Evolutionary conservation across 108 stramenopile genomes (phyloP).

Genomic region (Discostella pseudostelligera): DNA sequence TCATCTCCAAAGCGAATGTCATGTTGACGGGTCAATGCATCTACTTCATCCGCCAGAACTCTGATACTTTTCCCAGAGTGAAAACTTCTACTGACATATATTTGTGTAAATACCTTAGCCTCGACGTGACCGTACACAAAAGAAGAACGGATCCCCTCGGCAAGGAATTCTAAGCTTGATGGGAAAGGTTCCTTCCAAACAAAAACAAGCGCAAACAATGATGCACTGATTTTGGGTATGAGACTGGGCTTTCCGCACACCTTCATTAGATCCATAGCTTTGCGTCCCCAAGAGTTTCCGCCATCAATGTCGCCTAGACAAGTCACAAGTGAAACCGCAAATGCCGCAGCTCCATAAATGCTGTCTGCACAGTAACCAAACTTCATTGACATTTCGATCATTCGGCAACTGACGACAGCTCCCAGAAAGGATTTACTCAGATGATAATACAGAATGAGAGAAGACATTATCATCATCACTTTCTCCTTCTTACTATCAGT

Average conservation of each 20-base stretch:
- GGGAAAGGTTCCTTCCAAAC: slow-evolving; percentile 16
- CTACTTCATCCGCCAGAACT: neutral
- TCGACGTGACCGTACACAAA: slow-evolving; percentile 12
- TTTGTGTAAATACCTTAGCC: neutral
- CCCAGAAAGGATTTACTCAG: neutral
- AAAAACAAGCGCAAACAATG: slow-evolving; percentile 4
- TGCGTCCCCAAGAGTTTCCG: slow-evolving; percentile 14
- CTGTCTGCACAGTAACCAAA: slow-evolving; percentile 22
- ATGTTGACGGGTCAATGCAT: neutral
- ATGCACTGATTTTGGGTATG: neutral
- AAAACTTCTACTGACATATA: neutral
- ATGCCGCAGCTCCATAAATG: slow-evolving; percentile 8
- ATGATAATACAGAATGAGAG: slow-evolving; percentile 13
- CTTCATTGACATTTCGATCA: slow-evolving; percentile 20
- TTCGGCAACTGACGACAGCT: slow-evolving; percentile 6
- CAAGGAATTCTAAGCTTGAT: neutral
- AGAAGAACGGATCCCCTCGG: neutral
- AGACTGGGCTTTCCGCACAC: neutral
- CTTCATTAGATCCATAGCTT: slow-evolving; percentile 14
- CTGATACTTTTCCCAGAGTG: slow-evolving; percentile 4
- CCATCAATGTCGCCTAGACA: slow-evolving; percentile 25
- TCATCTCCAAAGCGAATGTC: neutral
- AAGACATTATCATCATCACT: slow-evolving; percentile 14
- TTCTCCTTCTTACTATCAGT: slow-evolving; percentile 4
- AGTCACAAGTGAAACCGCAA: slow-evolving; percentile 7